Evolutionary conservation across 2,329 filamentous ascomycete species (phyloP).

Genomic region (Bimuria novae-zelandiae): DNA sequence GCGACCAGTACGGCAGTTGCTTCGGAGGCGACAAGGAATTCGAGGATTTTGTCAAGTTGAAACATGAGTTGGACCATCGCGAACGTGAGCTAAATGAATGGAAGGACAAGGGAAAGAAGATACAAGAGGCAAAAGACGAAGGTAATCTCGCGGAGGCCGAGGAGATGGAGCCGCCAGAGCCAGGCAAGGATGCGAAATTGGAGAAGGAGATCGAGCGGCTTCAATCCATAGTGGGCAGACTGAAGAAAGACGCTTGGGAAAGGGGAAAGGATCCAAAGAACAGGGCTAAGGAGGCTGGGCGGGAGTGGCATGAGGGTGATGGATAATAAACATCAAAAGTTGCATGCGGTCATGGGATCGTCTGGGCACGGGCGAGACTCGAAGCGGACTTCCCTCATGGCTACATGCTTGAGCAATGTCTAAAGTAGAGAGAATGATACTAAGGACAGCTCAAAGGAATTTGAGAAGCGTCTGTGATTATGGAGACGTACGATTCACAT

Average conservation of each 20-base stretch:
- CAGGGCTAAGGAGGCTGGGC: constrained; percentile 58
- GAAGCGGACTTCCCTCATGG: too few relatives aligned
- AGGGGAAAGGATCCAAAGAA: constrained; percentile 57
- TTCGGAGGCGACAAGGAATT: constrained; percentile 59
- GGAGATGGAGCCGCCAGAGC: constrained; percentile 44
- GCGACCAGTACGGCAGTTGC: constrained; percentile 67
- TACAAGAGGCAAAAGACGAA: constrained; percentile 42
- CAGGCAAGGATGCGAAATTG: constrained; percentile 51
- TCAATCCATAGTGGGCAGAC: constrained; percentile 47
- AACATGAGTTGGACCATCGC: constrained; percentile 48
- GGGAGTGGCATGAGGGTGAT: constrained; percentile 60
- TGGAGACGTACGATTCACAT: too few relatives aligned
- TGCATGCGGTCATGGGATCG: too few relatives aligned
- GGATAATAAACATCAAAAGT: constrained; percentile 55
- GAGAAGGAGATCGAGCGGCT: constrained; percentile 51
- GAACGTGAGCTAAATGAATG: constrained; percentile 50
- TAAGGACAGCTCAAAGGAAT: too few relatives aligned
- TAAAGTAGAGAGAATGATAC: too few relatives aligned
- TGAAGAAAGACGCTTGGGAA: constrained; percentile 52
- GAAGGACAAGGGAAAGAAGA: constrained; percentile 46
- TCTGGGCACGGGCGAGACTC: too few relatives aligned
- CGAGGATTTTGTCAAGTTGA: constrained; percentile 54
- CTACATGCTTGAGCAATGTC: too few relatives aligned
- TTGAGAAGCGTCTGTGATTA: too few relatives aligned
- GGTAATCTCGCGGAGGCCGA: constrained; percentile 41